phyloP scores from a whole-genome alignment of 164 flowering plant genomes.

The Warburgia ugandensis region DNA sequence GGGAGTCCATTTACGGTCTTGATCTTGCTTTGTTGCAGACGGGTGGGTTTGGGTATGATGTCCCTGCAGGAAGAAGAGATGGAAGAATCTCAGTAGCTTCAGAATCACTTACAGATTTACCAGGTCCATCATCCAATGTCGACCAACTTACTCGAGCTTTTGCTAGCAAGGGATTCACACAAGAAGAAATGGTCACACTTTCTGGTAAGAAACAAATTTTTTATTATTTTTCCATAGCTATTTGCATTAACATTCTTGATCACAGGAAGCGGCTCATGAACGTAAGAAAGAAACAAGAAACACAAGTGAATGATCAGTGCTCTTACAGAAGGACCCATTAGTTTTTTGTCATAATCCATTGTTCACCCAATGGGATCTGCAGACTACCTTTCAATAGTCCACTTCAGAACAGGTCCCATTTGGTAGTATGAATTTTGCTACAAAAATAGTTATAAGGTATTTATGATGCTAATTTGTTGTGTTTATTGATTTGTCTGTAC shows the following conservation, averaged over 20 bases:
- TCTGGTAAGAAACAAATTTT: conserved; percentile 33
- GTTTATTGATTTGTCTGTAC: conserved; percentile 1
- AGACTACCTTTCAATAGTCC: no score
- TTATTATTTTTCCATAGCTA: no score
- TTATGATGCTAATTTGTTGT: not conserved
- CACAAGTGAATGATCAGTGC: no score
- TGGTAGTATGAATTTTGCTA: not conserved
- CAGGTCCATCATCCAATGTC: conserved; percentile 23
- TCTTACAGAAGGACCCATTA: no score
- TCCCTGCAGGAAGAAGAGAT: conserved; percentile 57
- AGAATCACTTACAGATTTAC: conserved; percentile 30
- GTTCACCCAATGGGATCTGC: no score
- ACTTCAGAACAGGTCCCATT: no score
- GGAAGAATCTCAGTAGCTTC: conserved; percentile 40
- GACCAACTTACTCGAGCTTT: conserved; percentile 33
- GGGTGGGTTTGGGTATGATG: conserved; percentile 40
- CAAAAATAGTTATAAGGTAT: not conserved
- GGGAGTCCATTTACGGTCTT: not conserved
- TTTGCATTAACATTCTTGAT: no score
- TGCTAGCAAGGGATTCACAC: conserved; percentile 37
- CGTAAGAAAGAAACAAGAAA: no score
- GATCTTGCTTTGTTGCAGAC: conserved; percentile 38
- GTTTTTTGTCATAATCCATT: no score
- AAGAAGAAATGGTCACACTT: conserved; percentile 36
- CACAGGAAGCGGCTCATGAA: no score